Evolutionary conservation across 1,284 basidiomycete genomes (phyloP).

Genomic region (Schizophyllum commune): DNA sequence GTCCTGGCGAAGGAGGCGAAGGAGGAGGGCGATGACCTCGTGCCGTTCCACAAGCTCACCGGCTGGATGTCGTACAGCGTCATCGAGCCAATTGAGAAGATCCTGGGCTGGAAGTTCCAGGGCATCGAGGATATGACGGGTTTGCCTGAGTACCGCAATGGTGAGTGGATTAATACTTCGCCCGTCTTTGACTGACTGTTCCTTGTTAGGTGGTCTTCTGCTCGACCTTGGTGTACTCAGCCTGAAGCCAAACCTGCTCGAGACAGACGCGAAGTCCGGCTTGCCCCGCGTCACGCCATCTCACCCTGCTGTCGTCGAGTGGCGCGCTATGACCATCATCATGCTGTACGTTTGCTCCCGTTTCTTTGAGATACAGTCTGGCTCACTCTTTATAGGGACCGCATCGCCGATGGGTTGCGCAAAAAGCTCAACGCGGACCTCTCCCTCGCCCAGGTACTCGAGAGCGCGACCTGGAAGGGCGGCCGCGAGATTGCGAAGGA

Average conservation of each 20-base stretch:
- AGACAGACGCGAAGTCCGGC: slow-evolving; percentile 37
- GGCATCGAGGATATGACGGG: slow-evolving; percentile 78
- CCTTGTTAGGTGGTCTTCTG: slow-evolving; percentile 67
- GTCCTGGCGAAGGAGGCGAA: slow-evolving; percentile 33
- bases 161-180: slow-evolving; percentile 26
- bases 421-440: slow-evolving; percentile 45
- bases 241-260: slow-evolving; percentile 44
- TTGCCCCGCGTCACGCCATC: slow-evolving; percentile 63
- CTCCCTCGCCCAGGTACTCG: slow-evolving; percentile 82
- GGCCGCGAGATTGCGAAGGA: slow-evolving; percentile 84
- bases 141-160: slow-evolving; percentile 86
- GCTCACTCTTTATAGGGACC: slow-evolving; percentile 48
- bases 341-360: slow-evolving; percentile 57
- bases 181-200: background rate
- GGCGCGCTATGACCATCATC: slow-evolving; percentile 92
- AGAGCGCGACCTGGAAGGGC: slow-evolving; percentile 94
- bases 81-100: slow-evolving; percentile 73
- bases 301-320: slow-evolving; percentile 90
- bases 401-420: slow-evolving; percentile 69
- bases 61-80: slow-evolving; percentile 91
- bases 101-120: slow-evolving; percentile 71
- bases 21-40: slow-evolving; percentile 52
- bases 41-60: slow-evolving; percentile 94
- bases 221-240: slow-evolving; percentile 77
- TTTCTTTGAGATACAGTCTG: background rate